A percentile compares a stretch with the other conserved stretches of the same genome.
These are phyloP conservation scores for Aspergillus sp. DNA, from an alignment of 2,329 filamentous ascomycete genomes.

Conservation along the genomic window DNA sequence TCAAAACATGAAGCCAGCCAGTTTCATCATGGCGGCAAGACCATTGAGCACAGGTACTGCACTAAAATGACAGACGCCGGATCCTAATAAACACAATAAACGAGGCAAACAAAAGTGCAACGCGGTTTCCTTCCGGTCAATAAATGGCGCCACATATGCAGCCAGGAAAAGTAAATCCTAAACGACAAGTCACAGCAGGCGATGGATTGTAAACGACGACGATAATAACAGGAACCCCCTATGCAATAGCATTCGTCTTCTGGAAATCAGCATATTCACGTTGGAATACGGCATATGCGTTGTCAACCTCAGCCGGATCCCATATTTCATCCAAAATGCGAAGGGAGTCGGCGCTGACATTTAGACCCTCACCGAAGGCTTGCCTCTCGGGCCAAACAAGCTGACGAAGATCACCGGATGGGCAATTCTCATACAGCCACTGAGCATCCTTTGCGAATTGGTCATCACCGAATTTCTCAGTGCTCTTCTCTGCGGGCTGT, in stretches of 20 bases:
- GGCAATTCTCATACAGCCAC: slow-evolving; percentile 27
- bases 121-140: not conserved
- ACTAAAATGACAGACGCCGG: not conserved
- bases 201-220: not conserved
- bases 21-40: slow-evolving; percentile 8
- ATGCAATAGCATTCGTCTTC: slow-evolving; percentile 9
- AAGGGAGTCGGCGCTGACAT: slow-evolving; percentile 11
- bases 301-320: slow-evolving; percentile 18
- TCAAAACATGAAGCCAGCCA: not conserved
- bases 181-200: not conserved
- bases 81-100: not conserved
- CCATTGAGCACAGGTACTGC: not conserved
- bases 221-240: not conserved
- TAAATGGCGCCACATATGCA: slow-evolving; percentile 1
- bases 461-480: slow-evolving; percentile 23
- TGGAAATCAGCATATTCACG: slow-evolving; percentile 19
- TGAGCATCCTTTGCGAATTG: slow-evolving; percentile 26
- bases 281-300: slow-evolving; percentile 14
- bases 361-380: slow-evolving; percentile 19
- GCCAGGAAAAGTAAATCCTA: not conserved
- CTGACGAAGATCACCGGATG: slow-evolving; percentile 24
- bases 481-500: not conserved
- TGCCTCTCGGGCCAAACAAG: slow-evolving; percentile 23
- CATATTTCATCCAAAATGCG: slow-evolving; percentile 17
- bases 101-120: not conserved